Conservation (phyloP, 2,329 filamentous ascomycete species). For the Juglanconis sp. region DNA sequence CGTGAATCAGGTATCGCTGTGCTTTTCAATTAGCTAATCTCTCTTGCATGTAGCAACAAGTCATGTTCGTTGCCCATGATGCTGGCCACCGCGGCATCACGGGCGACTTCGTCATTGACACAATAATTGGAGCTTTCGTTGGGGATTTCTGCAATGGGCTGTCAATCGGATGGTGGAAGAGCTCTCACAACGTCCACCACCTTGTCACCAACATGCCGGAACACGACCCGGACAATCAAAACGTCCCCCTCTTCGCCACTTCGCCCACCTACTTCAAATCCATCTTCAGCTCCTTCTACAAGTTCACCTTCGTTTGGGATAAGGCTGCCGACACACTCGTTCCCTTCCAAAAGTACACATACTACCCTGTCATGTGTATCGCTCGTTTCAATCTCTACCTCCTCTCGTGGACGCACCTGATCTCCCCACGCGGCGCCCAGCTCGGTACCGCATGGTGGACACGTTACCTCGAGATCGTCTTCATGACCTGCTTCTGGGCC, state of each 20-base stretch:
- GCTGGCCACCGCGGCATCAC: constrained; percentile 63
- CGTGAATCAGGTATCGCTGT: not conserved
- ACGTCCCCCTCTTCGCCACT: constrained; percentile 67
- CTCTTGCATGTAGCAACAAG: constrained; percentile 49
- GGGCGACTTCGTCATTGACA: constrained; percentile 54
- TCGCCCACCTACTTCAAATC: constrained; percentile 63
- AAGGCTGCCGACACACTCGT: constrained; percentile 56
- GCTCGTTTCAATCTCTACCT: constrained; percentile 72
- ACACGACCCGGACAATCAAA: constrained; percentile 60
- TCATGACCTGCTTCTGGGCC: constrained; percentile 64
- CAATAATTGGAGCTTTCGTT: constrained; percentile 59
- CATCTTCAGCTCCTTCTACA: constrained; percentile 63
- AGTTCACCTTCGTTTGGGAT: constrained; percentile 63
- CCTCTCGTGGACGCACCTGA: constrained; percentile 63
- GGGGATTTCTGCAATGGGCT: constrained; percentile 65
- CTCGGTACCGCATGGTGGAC: constrained; percentile 65
- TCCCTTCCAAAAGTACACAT: constrained; percentile 61
- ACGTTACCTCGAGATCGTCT: constrained; percentile 61
- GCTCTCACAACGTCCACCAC: constrained; percentile 66
- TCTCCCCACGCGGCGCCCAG: constrained; percentile 51
- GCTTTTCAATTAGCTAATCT: constrained; percentile 18
- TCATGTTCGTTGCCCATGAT: constrained; percentile 67
- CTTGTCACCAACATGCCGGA: constrained; percentile 63
- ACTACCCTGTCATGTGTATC: constrained; percentile 65
- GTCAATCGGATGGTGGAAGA: constrained; percentile 68